A percentile compares a stretch with the other conserved stretches of the same genome.
These are phyloP conservation scores for Senna tora DNA, from an alignment of 306 rosid species.

Conservation along the genomic window DNA sequence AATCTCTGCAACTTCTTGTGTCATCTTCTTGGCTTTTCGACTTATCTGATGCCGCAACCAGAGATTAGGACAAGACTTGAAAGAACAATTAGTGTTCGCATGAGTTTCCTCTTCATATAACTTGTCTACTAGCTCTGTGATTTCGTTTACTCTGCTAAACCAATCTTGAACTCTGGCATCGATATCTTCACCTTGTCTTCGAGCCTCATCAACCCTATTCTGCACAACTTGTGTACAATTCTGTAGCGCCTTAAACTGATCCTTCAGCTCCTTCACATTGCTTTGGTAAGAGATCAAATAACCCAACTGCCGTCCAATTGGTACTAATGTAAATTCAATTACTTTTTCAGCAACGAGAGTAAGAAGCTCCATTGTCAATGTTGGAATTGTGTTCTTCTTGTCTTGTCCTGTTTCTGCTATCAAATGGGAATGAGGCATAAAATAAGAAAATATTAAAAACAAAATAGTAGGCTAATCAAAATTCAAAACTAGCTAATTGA, in stretches of 20 bases:
- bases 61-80: background rate
- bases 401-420: too few species aligned
- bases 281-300: background rate
- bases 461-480: too few species aligned
- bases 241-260: background rate
- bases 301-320: background rate
- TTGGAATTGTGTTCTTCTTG: too few species aligned
- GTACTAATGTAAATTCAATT: background rate
- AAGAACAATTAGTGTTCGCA: too few species aligned
- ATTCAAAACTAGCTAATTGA: too few species aligned
- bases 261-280: background rate
- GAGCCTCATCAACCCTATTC: background rate
- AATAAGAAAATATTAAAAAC: too few species aligned
- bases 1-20: background rate
- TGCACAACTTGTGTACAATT: background rate
- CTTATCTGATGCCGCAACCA: background rate
- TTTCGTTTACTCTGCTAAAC: background rate
- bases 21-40: background rate
- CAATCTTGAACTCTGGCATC: background rate
- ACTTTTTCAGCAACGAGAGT: background rate
- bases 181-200: background rate
- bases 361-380: background rate
- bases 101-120: too few species aligned
- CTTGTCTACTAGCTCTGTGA: too few species aligned
- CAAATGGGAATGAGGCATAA: too few species aligned